Base-by-base conservation (phyloP, 2,329 filamentous ascomycete genomes). In the Coniella vitis region DNA sequence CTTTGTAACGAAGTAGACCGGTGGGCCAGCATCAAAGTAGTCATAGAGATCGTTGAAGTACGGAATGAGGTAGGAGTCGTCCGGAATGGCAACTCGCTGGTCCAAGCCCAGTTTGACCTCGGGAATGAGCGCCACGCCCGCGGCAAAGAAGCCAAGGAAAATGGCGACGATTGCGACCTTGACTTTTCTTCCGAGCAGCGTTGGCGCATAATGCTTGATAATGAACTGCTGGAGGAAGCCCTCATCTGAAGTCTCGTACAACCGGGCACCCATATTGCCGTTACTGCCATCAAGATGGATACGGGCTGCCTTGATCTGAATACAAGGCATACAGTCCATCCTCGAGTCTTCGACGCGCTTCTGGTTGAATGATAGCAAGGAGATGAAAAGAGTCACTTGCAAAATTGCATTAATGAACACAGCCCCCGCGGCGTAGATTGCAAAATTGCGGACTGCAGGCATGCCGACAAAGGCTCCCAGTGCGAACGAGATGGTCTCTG, bases 401-500 rank as follows among this genome's bases (percentile, higher is more conserved):
- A 98, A 72, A n/a, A 97, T 65, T 0, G 94, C 94, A 63, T 98
- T 98, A 74, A 98, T 91, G 58, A 97, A 84, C 10, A 98, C 93
- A 10, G 93, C 93, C 44, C 93, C 93, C 2, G 93, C 90, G 12
- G 93, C 93, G 63, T 98, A 98, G 3, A 91, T 84, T 14, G 93
- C 94, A 67, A 98, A 98, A 67, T 98, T 98, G 54, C 90, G 83
- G 38, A 98, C 94, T 2, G 93, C 93, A 14, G 94, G 93, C 93
- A 98, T 98, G 42, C 90, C 90, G 7, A 96, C 94, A 53, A 93
- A 91, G 37, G 89, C 87, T 12, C 93, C 93, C 10, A 98, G 76
- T 2, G 90, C 85, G 65, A 98, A 98, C 2, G 91, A 90, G 20
- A 90, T 83, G 0, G 91, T 98, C 65, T 98, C 93, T 0, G 91